Percentiles rank a stretch among this genome's conserved stretches.
These are phyloP conservation scores for Lophiotrema nucula DNA, from an alignment of 495 filamentous ascomycete genomes.

Conservation along the genomic window DNA sequence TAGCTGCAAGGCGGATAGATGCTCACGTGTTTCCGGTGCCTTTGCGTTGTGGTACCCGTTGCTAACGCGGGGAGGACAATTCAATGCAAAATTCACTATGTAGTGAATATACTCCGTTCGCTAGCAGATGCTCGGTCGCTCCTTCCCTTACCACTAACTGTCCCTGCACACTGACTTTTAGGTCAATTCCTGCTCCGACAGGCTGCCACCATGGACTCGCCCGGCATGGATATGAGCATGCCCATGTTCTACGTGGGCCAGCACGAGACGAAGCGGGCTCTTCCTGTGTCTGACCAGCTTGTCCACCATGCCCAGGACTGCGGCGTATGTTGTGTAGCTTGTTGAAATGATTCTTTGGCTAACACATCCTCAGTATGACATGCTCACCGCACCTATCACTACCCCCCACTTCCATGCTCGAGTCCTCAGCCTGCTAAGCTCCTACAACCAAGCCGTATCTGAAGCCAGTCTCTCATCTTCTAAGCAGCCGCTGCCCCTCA, in stretches of 20 bases:
- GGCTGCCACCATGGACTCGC: slow-evolving; percentile 33
- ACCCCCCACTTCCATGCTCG: slow-evolving; percentile 77
- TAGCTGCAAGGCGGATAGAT: no score
- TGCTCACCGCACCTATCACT: slow-evolving; percentile 86
- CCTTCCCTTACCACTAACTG: no score
- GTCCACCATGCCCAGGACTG: slow-evolving; percentile 66
- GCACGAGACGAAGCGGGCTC: slow-evolving; percentile 67
- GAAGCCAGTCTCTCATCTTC: background rate
- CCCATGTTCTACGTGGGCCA: slow-evolving; percentile 79
- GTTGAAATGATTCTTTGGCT: slow-evolving; percentile 8
- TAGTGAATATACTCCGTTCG: no score
- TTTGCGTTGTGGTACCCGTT: no score
- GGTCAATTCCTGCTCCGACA: no score
- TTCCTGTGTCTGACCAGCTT: slow-evolving; percentile 60
- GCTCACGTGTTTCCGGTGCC: no score
- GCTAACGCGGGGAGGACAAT: no score
- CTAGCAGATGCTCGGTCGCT: no score
- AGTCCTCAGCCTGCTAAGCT: slow-evolving; percentile 58
- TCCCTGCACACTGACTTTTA: no score
- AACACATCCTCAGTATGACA: slow-evolving; percentile 70
- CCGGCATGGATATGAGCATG: slow-evolving; percentile 53
- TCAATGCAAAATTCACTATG: no score
- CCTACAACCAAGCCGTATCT: slow-evolving; percentile 48
- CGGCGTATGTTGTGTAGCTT: slow-evolving; percentile 49
- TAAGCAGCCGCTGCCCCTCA: slow-evolving; percentile 37